These are phyloP conservation scores for Willaertia magna DNA, from an alignment of 208 protist genomes.

Conservation along the genomic window DNA sequence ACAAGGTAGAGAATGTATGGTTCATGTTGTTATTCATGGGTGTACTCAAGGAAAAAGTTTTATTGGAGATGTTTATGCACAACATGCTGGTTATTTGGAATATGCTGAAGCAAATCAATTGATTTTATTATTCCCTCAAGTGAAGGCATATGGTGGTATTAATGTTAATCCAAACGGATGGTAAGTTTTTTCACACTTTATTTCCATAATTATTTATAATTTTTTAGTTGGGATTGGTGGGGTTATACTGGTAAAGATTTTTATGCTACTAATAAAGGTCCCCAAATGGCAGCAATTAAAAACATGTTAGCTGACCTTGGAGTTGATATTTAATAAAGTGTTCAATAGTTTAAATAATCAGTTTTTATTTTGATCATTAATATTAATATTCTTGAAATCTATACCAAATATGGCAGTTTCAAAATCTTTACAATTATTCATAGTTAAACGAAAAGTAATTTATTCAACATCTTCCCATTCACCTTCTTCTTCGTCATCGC, in stretches of 20 bases:
- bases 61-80: conserved; percentile 17
- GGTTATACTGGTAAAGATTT: conserved; percentile 15
- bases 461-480: background rate
- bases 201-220: too few relatives aligned
- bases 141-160: too few relatives aligned
- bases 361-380: too few relatives aligned
- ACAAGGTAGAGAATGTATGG: background rate
- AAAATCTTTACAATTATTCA: too few relatives aligned
- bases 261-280: conserved; percentile 10
- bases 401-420: too few relatives aligned
- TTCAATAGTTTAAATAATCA: too few relatives aligned
- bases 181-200: too few relatives aligned
- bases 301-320: background rate
- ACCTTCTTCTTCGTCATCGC: background rate
- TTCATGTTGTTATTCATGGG: conserved; percentile 35
- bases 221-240: conserved; percentile 37
- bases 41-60: conserved; percentile 17
- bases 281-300: conserved; percentile 1
- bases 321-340: background rate
- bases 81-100: conserved; percentile 20
- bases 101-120: conserved; percentile 37
- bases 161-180: conserved; percentile 26
- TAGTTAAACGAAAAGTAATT: too few relatives aligned
- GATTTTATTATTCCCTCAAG: conserved; percentile 36
- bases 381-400: too few relatives aligned